A percentile compares a stretch with the other conserved stretches of the same genome.
Evolutionary conservation across 345 rosid species (phyloP).

Genomic region (Abelmoschus esculentus): DNA sequence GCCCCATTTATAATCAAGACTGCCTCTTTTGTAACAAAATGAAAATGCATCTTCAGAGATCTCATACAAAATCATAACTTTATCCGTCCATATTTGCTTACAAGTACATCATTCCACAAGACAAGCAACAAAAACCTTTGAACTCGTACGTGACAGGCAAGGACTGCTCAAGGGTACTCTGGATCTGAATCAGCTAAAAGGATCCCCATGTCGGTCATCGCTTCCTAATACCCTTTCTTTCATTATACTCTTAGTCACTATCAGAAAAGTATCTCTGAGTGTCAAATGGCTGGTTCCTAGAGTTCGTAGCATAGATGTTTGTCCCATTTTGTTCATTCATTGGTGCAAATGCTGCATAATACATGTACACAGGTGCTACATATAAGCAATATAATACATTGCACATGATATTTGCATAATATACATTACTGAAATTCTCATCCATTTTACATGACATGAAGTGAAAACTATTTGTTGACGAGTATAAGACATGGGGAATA

Average conservation of each 20-base stretch:
- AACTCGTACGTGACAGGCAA: too few species aligned
- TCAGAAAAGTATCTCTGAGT: conserved; percentile 8
- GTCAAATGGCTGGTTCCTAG: neutral
- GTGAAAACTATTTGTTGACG: neutral
- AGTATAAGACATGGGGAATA: neutral
- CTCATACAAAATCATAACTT: neutral
- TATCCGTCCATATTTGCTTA: neutral
- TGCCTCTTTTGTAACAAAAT: too few species aligned
- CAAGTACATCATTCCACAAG: neutral
- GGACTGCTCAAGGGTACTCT: neutral
- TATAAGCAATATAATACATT: neutral
- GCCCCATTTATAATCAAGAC: too few species aligned
- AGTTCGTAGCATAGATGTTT: neutral
- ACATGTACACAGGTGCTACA: neutral
- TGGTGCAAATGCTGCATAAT: conserved; percentile 10
- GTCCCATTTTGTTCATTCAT: neutral
- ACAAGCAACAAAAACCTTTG: neutral
- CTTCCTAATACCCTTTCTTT: neutral
- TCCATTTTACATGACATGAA: neutral
- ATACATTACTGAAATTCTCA: neutral
- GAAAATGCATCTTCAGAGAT: too few species aligned
- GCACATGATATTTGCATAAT: neutral
- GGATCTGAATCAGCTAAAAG: too few species aligned
- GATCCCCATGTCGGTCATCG: neutral
- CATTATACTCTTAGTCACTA: neutral